Percentiles rank a stretch among this genome's conserved stretches.
Conservation (phyloP, 495 filamentous ascomycete species). For the Physcia stellaris region DNA sequence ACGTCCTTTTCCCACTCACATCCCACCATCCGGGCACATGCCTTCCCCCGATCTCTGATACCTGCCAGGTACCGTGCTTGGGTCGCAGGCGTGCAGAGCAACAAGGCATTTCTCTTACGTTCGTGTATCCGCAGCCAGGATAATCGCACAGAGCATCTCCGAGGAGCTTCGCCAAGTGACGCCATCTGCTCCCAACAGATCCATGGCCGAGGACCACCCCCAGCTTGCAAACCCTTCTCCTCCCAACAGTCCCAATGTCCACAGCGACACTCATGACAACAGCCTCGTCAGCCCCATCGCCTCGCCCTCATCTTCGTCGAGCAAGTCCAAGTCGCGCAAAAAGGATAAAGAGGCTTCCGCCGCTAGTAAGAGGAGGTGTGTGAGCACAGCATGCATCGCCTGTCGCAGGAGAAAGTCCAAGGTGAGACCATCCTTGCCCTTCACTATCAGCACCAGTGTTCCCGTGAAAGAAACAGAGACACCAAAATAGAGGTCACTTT, state of each 20-base stretch:
- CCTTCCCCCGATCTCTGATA: too few relatives aligned
- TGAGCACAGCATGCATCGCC: constrained; percentile 86
- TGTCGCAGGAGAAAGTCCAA: constrained; percentile 85
- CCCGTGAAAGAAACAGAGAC: background rate
- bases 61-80: too few relatives aligned
- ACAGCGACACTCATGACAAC: background rate
- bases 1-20: too few relatives aligned
- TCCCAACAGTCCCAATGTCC: background rate
- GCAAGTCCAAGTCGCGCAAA: constrained; percentile 14
- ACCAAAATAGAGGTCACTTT: background rate
- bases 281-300: background rate
- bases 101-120: too few relatives aligned
- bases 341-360: constrained; percentile 24
- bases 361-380: constrained; percentile 65
- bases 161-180: constrained; percentile 4
- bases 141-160: constrained; percentile 4
- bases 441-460: background rate
- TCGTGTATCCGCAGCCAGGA: too few relatives aligned
- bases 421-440: constrained; percentile 30
- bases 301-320: background rate
- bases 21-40: too few relatives aligned
- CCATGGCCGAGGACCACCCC: background rate
- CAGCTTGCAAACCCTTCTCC: background rate
- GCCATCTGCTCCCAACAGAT: background rate
- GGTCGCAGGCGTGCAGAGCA: too few relatives aligned